Base-by-base conservation (phyloP, 169 alveolate genomes). In the Eimeria necatrix region DNA sequence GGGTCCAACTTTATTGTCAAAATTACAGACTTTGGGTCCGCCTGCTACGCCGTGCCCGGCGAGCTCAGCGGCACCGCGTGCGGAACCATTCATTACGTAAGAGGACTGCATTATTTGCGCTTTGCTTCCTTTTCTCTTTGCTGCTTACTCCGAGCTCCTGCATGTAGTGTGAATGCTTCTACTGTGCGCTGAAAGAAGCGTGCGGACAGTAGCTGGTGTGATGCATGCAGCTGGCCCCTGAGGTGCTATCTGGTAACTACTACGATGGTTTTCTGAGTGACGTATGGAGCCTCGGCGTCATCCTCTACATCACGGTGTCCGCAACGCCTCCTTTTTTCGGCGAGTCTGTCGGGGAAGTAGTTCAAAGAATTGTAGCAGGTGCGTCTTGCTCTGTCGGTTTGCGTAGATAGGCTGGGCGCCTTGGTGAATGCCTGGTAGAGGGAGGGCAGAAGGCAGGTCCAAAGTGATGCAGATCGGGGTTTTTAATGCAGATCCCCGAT, bases 271-370 rank as follows among this genome's bases (percentile, higher is more conserved):
- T 91, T 46, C 26, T 84, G 14, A 91, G 95, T 70, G 95, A 91
- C 64, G 91, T 84, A 22, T 91, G 95, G 95, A 91, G 95, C n/a
- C 71, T 91, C 8, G 95, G 95, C 3, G 95, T 91, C 20, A 76
- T 91, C 51, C 89, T 91, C 14, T 91, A 14, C 56, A 91, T 84
- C 7, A 76, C 60, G 49, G 70, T 91, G 32, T 83, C 95, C 81
- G 95, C 95, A 6, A 84, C 95, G 5, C 95, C 95, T 18, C 95
- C 95, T 26, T 91, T 91, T 68, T 56, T 74, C 91, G 95, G 73
- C 10, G 91, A 53, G 53, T 74, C 95, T 4, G 81, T 76, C 41
- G 89, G 91, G 64, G 81, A 78, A 70, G 81, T 91, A 3, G 86
- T 70, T 7, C 89, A 84, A 48, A 68, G 61, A 48, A 91, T 91